Evolutionary conservation across 2,329 filamentous ascomycete species (phyloP).

Genomic region (Aciculosporium take): DNA sequence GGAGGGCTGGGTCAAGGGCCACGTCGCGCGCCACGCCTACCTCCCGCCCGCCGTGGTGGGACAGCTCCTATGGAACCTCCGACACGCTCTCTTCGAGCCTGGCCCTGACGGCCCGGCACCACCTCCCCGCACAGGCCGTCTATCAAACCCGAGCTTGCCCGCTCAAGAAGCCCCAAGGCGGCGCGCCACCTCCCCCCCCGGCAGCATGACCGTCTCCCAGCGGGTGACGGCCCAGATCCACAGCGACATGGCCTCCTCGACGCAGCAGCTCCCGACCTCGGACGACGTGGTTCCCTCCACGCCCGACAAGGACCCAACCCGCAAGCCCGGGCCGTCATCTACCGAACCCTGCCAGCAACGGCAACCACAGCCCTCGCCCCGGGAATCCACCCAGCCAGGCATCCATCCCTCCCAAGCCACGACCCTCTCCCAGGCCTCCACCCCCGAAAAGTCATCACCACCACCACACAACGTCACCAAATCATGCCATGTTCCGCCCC

Average conservation of each 20-base stretch:
- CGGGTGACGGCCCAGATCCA: conserved; percentile 37
- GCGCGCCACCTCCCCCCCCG: not conserved
- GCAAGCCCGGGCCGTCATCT: not conserved
- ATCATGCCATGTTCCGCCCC: not conserved
- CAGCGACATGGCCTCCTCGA: conserved; percentile 29
- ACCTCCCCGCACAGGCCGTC: too few relatives aligned
- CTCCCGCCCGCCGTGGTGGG: conserved; percentile 43
- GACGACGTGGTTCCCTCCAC: conserved; percentile 19
- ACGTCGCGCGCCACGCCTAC: conserved; percentile 37
- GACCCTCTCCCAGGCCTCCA: conserved; percentile 22
- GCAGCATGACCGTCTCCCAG: conserved; percentile 30
- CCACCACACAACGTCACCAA: not conserved
- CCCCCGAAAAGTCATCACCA: conserved; percentile 14
- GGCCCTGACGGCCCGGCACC: conserved; percentile 8
- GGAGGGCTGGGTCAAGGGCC: conserved; percentile 38
- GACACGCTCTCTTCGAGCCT: conserved; percentile 31
- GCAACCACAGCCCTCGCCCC: conserved; percentile 5
- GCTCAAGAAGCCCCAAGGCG: not conserved
- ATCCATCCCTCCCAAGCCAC: conserved; percentile 22
- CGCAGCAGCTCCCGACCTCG: conserved; percentile 16
- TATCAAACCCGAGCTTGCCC: conserved; percentile 1
- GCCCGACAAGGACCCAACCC: conserved; percentile 11
- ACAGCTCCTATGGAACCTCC: conserved; percentile 43
- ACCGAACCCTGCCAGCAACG: not conserved
- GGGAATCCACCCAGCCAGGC: not conserved